phyloP scores from a whole-genome alignment of 805 yeast species.

The Candida xiaguanensis region DNA sequence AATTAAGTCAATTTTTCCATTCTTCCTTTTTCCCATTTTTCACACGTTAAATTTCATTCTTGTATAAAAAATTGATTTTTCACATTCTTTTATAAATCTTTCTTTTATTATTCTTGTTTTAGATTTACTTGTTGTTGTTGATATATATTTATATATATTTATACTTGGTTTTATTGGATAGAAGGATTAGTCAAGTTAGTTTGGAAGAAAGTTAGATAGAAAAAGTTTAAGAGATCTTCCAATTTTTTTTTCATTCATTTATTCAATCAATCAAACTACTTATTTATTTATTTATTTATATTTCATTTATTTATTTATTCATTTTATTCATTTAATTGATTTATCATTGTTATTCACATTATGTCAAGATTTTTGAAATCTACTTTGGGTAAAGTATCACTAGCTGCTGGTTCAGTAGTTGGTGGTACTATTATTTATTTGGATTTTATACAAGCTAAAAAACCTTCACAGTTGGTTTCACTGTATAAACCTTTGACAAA shows the following conservation, averaged over 20 bases:
- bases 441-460: constrained; percentile 37
- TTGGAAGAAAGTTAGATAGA: neutral
- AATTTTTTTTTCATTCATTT: too few relatives aligned
- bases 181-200: neutral
- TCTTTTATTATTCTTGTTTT: neutral
- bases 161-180: neutral
- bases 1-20: too few relatives aligned
- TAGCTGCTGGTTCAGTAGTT: constrained; percentile 28
- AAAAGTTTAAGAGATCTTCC: too few relatives aligned
- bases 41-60: neutral
- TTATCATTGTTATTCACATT: too few relatives aligned
- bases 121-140: neutral
- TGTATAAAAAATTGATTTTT: neutral
- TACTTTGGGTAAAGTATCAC: constrained; percentile 27
- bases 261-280: neutral
- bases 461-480: constrained; percentile 21
- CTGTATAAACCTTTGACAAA: constrained; percentile 45
- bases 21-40: neutral
- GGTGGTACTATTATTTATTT: constrained; percentile 38
- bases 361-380: constrained; percentile 21
- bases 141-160: neutral
- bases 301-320: neutral
- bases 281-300: neutral
- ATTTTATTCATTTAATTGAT: neutral
- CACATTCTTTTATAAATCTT: neutral